phyloP scores from a whole-genome alignment of 495 filamentous ascomycete species.

The Hypomontagnella submonticulosa region DNA sequence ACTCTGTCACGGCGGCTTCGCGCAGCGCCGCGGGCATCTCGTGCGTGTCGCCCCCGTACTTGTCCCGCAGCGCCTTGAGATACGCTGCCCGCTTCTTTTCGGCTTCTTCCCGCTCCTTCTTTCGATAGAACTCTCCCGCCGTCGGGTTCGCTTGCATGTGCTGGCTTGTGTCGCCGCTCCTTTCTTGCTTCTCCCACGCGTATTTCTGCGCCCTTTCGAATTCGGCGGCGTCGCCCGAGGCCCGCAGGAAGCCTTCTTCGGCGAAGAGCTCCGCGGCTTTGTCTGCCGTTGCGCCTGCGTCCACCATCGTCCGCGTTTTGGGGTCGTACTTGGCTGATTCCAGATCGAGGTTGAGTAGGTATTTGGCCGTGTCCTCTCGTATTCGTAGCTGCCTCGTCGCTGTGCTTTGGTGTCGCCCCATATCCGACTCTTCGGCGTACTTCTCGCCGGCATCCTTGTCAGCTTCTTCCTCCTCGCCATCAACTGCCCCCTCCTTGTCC shows the following conservation, averaged over 20 bases:
- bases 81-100: slow-evolving; percentile 74
- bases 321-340: slow-evolving; percentile 99
- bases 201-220: slow-evolving; percentile 90
- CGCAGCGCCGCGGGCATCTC: slow-evolving; percentile 70
- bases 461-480: slow-evolving; percentile 62
- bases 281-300: slow-evolving; percentile 84
- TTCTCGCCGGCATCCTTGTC: slow-evolving; percentile 69
- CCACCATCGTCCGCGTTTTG: slow-evolving; percentile 94
- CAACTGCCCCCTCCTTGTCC: slow-evolving; percentile 59
- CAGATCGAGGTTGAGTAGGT: slow-evolving; percentile 90
- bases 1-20: slow-evolving; percentile 76
- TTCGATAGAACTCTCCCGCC: slow-evolving; percentile 83
- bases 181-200: slow-evolving; percentile 95
- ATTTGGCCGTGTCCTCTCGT: slow-evolving; percentile 98
- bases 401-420: slow-evolving; percentile 89
- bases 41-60: slow-evolving; percentile 79
- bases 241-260: slow-evolving; percentile 91
- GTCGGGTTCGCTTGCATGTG: slow-evolving; percentile 98
- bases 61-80: slow-evolving; percentile 78
- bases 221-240: slow-evolving; percentile 92
- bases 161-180: slow-evolving; percentile 73
- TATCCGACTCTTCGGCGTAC: slow-evolving; percentile 97
- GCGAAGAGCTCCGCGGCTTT: slow-evolving; percentile 88
- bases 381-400: slow-evolving; percentile 90
- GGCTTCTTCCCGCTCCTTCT: slow-evolving; percentile 77